Base-by-base conservation (phyloP, 495 filamentous ascomycete genomes). In the Stereocaulon alpinum region DNA sequence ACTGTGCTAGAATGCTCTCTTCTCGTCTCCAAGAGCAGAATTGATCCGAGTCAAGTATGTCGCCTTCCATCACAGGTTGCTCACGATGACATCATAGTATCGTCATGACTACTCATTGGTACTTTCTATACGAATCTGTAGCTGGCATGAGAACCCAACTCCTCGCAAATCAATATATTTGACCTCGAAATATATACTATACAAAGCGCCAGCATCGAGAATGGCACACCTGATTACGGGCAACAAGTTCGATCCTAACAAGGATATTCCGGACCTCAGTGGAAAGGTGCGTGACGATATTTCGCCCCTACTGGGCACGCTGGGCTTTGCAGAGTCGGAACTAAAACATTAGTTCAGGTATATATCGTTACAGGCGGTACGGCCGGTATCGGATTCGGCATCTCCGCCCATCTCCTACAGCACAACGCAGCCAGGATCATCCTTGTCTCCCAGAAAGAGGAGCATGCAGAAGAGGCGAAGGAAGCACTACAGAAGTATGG, bases 391-490 rank as follows among this genome's bases (percentile, higher is more conserved):
- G 75, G 70, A 10, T 79, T 75, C 61, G 74, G 78, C 42, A 80
- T 81, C 30, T 64, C 71, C 30, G 72, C 78, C 15, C 79, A 82
- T 58, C 63, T 81, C 4, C 69, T 82, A 5, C 72, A 81, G 60
- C 78, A 79, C 61, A 74, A 75, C 29, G 67, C 74, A 10, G 66
- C 66, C 4, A 75, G 71, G 58, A 68, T 82, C 22, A 73, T 75
- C 50, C 64, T 81, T 0, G 64, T 80, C 7, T 76, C 75, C 3
- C 73, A 76, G 34, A 77, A 74, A 30, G 73, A 76, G 58, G 69
- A 77, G 40, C 74, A 79, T 55, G 72, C 71, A 20, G 58, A 68
- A 12, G 69, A 74, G 22, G 73, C 72, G 15, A 61, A 67, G 14
- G 63, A 74, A n/a, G 67, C 66, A 14, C 68, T 79, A 7, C 63